Conservation (phyloP, 257 asterid species). For the Plantago ovata region DNA sequence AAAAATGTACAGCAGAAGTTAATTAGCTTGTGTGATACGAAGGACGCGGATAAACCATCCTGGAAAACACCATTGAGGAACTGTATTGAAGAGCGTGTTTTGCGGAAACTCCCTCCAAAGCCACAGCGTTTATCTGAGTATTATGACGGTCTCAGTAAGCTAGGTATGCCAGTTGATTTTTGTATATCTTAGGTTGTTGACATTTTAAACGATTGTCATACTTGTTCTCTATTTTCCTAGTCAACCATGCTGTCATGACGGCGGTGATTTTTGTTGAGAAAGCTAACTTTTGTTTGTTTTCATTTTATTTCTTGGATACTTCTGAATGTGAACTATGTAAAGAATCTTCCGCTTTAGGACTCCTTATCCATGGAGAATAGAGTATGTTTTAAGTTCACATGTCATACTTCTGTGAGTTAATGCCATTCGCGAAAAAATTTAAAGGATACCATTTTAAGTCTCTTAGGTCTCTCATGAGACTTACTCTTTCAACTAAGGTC, state of each 20-base stretch:
- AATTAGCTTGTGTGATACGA: conserved; percentile 54
- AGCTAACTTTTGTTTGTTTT: too few species aligned
- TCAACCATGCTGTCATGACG: too few species aligned
- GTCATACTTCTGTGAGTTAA: too few species aligned
- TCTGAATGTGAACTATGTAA: conserved; percentile 80
- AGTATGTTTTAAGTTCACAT: too few species aligned
- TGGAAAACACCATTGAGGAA: conserved; percentile 58
- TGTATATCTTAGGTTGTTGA: background rate
- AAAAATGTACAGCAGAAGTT: conserved; percentile 46
- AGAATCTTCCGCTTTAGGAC: conserved; percentile 1
- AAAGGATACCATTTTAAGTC: too few species aligned
- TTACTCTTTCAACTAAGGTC: too few species aligned
- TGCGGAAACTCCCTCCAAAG: conserved; percentile 52
- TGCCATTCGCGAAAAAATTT: too few species aligned
- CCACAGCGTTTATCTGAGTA: conserved; percentile 85
- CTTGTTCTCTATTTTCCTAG: background rate
- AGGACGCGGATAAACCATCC: conserved; percentile 45
- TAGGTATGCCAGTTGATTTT: conserved; percentile 41
- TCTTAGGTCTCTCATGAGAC: too few species aligned
- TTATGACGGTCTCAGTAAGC: conserved; percentile 48
- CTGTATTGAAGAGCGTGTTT: conserved; percentile 34
- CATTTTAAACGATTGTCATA: background rate
- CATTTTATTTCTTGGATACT: conserved; percentile 8
- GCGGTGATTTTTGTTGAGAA: background rate
- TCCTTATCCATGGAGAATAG: too few species aligned